Evolutionary conservation across 2,329 filamentous ascomycete genomes (phyloP).

Genomic region (Aspergillus pseudotamarii): DNA sequence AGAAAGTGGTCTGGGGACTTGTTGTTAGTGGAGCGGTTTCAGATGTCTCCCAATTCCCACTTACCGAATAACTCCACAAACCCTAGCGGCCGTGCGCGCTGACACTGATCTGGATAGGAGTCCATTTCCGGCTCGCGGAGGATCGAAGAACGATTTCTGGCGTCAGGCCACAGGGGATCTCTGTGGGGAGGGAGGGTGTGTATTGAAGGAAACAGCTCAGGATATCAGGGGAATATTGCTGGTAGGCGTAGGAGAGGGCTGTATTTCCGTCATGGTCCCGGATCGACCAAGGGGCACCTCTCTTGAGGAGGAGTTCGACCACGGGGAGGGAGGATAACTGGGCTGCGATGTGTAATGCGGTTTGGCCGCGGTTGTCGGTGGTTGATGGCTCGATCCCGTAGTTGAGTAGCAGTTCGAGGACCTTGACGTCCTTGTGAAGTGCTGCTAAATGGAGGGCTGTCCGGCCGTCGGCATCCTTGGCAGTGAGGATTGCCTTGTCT

Average conservation of each 20-base stretch:
- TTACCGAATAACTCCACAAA: not conserved
- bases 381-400: not conserved
- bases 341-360: conserved; percentile 12
- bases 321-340: conserved; percentile 3
- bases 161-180: conserved; percentile 6
- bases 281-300: not conserved
- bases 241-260: conserved; percentile 15
- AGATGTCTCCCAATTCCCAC: not conserved
- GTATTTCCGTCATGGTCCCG: conserved; percentile 11
- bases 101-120: not conserved
- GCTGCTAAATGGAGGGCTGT: conserved; percentile 16
- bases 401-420: conserved; percentile 5
- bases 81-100: not conserved
- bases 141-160: conserved; percentile 11
- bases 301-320: conserved; percentile 7
- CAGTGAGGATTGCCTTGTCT: conserved; percentile 4
- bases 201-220: conserved; percentile 9
- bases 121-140: not conserved
- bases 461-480: conserved; percentile 2
- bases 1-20: too few relatives aligned
- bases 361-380: conserved; percentile 11
- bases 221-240: conserved; percentile 1
- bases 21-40: not conserved
- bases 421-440: conserved; percentile 1
- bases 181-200: not conserved